Conservation (phyloP, 2,329 filamentous ascomycete genomes). For the Aspergillus hortae region DNA sequence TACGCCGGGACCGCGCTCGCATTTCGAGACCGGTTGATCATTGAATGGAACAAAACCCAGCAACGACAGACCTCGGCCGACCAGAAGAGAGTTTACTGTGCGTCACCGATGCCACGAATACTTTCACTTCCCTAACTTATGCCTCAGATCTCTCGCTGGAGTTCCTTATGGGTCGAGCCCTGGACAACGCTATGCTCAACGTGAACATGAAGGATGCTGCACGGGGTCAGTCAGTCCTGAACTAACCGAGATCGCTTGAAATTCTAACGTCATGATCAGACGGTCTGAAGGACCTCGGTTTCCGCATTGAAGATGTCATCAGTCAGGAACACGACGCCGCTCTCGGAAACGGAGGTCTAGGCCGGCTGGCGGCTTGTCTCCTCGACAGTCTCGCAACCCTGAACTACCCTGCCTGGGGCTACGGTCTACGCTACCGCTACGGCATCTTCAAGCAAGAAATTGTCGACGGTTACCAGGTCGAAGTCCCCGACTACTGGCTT, state of each 20-base stretch:
- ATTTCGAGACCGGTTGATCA: slow-evolving; percentile 86
- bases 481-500: slow-evolving; percentile 98
- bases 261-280: slow-evolving; percentile 48
- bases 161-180: slow-evolving; percentile 92
- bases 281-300: slow-evolving; percentile 83
- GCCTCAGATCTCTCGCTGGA: slow-evolving; percentile 78
- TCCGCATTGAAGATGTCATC: slow-evolving; percentile 95
- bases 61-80: slow-evolving; percentile 90
- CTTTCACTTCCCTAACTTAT: background rate
- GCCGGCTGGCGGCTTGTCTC: slow-evolving; percentile 92
- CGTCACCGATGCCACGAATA: slow-evolving; percentile 15
- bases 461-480: slow-evolving; percentile 94
- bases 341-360: slow-evolving; percentile 91
- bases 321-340: slow-evolving; percentile 93
- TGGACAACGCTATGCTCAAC: slow-evolving; percentile 99
- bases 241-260: slow-evolving; percentile 9
- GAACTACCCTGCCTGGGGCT: slow-evolving; percentile 96
- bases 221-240: slow-evolving; percentile 56
- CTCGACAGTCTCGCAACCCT: slow-evolving; percentile 92
- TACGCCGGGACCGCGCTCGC: slow-evolving; percentile 89
- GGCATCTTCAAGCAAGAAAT: slow-evolving; percentile 99
- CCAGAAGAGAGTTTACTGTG: slow-evolving; percentile 89
- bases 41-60: slow-evolving; percentile 98
- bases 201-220: slow-evolving; percentile 82
- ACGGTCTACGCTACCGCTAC: slow-evolving; percentile 91